Conservation (phyloP, 2,329 filamentous ascomycete genomes). For the Talaromyces marneffei region DNA sequence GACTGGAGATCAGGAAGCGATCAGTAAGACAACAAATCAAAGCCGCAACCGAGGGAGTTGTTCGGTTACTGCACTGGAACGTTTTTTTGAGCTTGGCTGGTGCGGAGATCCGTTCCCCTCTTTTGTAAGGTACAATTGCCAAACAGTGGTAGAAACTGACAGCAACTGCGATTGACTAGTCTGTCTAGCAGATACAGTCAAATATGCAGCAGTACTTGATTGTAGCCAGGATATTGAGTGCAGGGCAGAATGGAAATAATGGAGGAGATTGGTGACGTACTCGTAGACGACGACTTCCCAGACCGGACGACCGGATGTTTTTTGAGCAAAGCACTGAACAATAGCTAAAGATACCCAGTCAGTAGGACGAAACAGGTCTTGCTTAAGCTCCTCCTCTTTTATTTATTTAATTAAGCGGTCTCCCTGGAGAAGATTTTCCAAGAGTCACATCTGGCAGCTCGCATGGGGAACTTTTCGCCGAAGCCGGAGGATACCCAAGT, state of each 20-base stretch:
- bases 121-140: background rate
- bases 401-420: background rate
- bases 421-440: background rate
- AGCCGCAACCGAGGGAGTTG: conserved; percentile 3
- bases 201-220: background rate
- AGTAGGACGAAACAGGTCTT: background rate
- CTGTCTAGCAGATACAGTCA: background rate
- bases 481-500: background rate
- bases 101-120: conserved; percentile 3
- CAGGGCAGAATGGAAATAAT: background rate
- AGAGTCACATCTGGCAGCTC: background rate
- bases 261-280: background rate
- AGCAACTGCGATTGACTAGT: background rate
- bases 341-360: background rate
- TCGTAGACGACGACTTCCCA: background rate
- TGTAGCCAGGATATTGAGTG: background rate
- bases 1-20: background rate
- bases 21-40: background rate
- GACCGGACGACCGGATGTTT: background rate
- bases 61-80: background rate
- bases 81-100: background rate
- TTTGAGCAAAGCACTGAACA: background rate
- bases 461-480: conserved; percentile 1
- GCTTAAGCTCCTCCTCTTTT: background rate
- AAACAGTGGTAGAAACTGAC: background rate